Conservation (phyloP, 257 asterid species). For the Jacaranda mimosifolia region DNA sequence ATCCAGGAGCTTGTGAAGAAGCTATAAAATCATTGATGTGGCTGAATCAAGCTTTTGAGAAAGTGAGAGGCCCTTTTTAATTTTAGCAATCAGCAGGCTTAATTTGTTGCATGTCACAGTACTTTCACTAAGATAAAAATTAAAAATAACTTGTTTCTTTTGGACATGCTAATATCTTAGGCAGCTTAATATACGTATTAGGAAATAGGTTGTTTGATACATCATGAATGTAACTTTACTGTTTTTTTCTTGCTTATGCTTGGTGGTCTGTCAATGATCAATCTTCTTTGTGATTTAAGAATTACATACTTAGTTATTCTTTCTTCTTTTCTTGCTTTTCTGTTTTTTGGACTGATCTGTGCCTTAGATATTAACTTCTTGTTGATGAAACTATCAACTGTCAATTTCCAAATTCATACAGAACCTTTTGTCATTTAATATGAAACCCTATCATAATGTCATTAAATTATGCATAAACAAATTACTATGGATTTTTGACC, state of each 20-base stretch:
- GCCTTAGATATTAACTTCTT: neutral
- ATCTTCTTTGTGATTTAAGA: neutral
- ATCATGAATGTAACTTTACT: no score
- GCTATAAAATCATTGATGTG: neutral
- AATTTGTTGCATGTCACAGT: neutral
- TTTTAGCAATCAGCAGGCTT: neutral
- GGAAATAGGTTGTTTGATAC: no score
- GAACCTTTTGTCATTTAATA: neutral
- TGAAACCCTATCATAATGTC: neutral
- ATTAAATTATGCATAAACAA: neutral
- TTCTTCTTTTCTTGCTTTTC: neutral
- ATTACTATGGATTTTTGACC: constrained; percentile 25
- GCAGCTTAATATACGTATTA: no score
- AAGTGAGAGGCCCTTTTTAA: neutral
- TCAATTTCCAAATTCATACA: no score
- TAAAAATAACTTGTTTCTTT: no score
- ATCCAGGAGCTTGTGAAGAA: neutral
- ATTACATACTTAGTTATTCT: neutral
- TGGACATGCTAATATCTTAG: no score
- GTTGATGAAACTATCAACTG: neutral
- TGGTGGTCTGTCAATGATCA: neutral
- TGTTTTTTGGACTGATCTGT: neutral
- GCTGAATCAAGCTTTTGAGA: neutral
- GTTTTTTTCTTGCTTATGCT: no score
- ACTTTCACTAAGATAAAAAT: no score